Percentiles rank a stretch among this genome's conserved stretches.
phyloP scores from a whole-genome alignment of 164 flowering plant species.

The Piper betle region DNA sequence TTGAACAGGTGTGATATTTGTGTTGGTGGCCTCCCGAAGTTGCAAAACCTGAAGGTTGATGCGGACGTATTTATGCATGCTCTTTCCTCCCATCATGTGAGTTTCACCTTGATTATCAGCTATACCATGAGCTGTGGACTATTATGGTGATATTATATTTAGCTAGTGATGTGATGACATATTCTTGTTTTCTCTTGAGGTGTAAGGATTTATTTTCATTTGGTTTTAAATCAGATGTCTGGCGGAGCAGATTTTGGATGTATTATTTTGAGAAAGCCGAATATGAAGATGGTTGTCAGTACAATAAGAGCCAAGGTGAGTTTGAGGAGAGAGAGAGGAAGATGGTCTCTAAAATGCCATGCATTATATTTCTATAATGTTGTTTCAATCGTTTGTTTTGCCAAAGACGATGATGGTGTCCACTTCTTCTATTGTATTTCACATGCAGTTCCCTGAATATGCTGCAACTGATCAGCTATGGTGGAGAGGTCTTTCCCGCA shows the following conservation, averaged over 20 bases:
- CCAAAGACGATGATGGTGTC: neutral
- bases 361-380: too few relatives aligned
- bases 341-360: neutral
- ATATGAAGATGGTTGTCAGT: slow-evolving; percentile 37
- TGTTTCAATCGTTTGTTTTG: neutral
- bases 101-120: slow-evolving; percentile 9
- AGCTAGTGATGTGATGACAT: neutral
- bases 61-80: slow-evolving; percentile 40
- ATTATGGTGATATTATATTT: neutral
- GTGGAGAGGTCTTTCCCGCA: slow-evolving; percentile 85
- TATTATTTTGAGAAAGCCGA: slow-evolving; percentile 26
- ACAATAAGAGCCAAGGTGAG: slow-evolving; percentile 64
- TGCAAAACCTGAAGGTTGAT: slow-evolving; percentile 52
- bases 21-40: slow-evolving; percentile 51
- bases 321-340: neutral
- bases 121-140: too few relatives aligned
- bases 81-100: slow-evolving; percentile 39
- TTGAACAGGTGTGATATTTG: slow-evolving; percentile 84
- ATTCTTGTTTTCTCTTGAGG: neutral
- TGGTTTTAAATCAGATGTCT: neutral
- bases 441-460: slow-evolving; percentile 35
- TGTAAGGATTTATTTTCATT: neutral
- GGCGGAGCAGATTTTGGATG: neutral
- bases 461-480: slow-evolving; percentile 49
- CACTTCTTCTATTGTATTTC: slow-evolving; percentile 2